Conservation (phyloP, 371 early-diverging fungal genomes). For the Mucor mucedo region DNA sequence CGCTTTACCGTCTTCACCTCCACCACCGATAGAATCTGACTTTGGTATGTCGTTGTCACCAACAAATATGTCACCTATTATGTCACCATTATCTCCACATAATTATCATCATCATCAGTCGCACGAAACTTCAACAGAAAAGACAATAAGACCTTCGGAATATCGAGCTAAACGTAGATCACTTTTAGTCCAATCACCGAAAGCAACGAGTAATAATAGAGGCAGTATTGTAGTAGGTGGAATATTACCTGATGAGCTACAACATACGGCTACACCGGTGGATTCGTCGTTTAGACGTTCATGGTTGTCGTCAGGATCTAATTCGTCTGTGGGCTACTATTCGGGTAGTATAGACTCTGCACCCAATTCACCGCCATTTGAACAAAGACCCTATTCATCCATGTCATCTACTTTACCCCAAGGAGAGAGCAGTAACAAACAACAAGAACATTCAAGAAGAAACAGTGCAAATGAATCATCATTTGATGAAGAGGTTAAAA, state of each 20-base stretch:
- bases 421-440: background rate
- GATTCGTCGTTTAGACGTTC: conserved; percentile 19
- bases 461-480: conserved; percentile 15
- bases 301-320: conserved; percentile 28
- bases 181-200: conserved; percentile 39
- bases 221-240: conserved; percentile 28
- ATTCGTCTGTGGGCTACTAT: conserved; percentile 17
- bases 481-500: conserved; percentile 5
- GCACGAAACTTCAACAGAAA: conserved; percentile 10
- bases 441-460: background rate
- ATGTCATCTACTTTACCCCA: conserved; percentile 12
- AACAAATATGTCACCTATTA: background rate
- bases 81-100: background rate
- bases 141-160: conserved; percentile 47
- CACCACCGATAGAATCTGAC: background rate
- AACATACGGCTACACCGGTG: background rate
- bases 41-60: conserved; percentile 1
- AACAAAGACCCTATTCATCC: conserved; percentile 6
- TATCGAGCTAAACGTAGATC: conserved; percentile 57
- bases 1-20: background rate
- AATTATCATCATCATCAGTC: background rate
- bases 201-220: conserved; percentile 9
- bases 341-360: conserved; percentile 23
- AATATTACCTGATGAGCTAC: conserved; percentile 27
- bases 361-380: conserved; percentile 23